A percentile compares a stretch with the other conserved stretches of the same genome.
phyloP scores from a whole-genome alignment of 208 protist genomes.

The Spongospora subterranea region DNA sequence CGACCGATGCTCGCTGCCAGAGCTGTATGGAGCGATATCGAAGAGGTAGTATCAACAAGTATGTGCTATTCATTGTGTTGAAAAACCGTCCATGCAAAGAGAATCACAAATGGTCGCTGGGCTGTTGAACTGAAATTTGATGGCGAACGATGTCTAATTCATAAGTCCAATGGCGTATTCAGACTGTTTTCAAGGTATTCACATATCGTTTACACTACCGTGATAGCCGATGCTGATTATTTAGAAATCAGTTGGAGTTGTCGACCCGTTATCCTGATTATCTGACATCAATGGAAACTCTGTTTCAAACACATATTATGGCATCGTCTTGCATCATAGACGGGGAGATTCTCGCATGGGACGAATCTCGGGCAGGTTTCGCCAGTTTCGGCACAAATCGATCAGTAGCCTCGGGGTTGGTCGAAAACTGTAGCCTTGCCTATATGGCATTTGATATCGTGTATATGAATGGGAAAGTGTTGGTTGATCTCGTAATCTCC shows the following conservation, averaged over 20 bases:
- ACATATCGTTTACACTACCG: neutral
- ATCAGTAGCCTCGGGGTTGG: neutral
- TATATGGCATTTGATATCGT: slow-evolving; percentile 55
- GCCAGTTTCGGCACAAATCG: slow-evolving; percentile 13
- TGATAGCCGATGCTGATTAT: slow-evolving; percentile 3
- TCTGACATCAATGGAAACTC: neutral
- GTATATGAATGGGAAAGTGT: neutral
- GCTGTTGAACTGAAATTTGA: slow-evolving; percentile 56
- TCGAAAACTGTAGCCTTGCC: neutral
- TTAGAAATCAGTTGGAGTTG: slow-evolving; percentile 46
- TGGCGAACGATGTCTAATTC: slow-evolving; percentile 38
- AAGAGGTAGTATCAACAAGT: no score
- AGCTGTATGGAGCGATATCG: slow-evolving; percentile 22
- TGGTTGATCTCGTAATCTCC: neutral
- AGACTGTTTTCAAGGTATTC: neutral
- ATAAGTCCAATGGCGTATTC: neutral
- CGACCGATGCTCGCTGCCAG: slow-evolving; percentile 33
- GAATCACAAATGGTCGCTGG: neutral
- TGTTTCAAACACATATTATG: neutral
- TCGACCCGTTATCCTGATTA: slow-evolving; percentile 23
- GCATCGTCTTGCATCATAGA: slow-evolving; percentile 3
- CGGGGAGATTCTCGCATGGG: slow-evolving; percentile 17
- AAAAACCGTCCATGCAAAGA: neutral
- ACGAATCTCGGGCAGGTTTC: neutral
- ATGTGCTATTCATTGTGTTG: no score